Evolutionary conservation across 139 green algal genomes (phyloP).

Genomic region (Chlamydomonas sphaeroides): DNA sequence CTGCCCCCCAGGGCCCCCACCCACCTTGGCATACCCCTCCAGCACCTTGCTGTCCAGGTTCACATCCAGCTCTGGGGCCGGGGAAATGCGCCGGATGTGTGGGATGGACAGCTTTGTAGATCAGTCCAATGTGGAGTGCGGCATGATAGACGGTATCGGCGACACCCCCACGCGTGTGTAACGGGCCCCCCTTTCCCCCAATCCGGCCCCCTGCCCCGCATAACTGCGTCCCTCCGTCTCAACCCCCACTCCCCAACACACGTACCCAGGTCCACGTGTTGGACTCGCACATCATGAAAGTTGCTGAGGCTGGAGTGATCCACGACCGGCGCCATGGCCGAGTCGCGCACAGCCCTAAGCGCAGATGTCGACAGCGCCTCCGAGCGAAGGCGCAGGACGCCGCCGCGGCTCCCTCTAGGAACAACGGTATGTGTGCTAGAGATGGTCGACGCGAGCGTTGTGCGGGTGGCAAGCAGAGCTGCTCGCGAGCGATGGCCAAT

Average conservation of each 20-base stretch:
- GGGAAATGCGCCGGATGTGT: background rate
- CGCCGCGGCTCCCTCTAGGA: too few relatives aligned
- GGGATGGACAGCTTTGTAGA: background rate
- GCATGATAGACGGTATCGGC: too few relatives aligned
- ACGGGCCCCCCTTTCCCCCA: too few relatives aligned
- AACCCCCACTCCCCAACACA: background rate
- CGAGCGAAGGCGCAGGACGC: too few relatives aligned
- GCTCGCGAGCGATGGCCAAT: too few relatives aligned
- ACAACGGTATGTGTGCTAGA: too few relatives aligned
- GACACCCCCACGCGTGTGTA: too few relatives aligned
- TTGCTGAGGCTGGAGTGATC: constrained; percentile 45
- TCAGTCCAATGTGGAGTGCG: background rate
- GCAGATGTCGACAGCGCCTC: too few relatives aligned
- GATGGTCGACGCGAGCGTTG: too few relatives aligned
- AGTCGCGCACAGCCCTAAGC: too few relatives aligned
- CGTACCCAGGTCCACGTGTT: constrained; percentile 28
- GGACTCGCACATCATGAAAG: constrained; percentile 25
- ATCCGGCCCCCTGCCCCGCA: background rate
- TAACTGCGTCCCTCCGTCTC: background rate
- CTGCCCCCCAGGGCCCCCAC: background rate
- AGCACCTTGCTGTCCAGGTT: constrained; percentile 55
- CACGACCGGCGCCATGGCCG: too few relatives aligned
- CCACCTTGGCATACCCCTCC: constrained; percentile 57
- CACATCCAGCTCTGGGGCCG: constrained; percentile 55
- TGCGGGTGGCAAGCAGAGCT: too few relatives aligned